Evolutionary conservation across 2,329 filamentous ascomycete genomes (phyloP), one percentile per base, ranked within the genome.

Genomic region (Lasiodiplodia gonubiensis): DNA sequence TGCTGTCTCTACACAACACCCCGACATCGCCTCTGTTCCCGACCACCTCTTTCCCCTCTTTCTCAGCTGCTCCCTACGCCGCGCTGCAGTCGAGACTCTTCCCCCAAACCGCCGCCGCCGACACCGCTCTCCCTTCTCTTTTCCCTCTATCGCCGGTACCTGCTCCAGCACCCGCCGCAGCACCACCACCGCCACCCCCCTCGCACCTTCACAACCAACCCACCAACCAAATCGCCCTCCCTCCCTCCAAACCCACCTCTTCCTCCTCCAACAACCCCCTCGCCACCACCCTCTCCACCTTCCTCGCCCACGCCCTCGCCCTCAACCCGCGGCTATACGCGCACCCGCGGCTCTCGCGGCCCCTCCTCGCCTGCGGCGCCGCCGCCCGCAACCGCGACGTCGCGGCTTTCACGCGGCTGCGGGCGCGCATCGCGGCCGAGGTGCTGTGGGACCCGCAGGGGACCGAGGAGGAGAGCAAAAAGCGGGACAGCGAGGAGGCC

Each of bases 241-340:
- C 33, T 7, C 18, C 18, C 2, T 33, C 54, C 23, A 33, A 14
- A 7, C 14, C 54, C n/a, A 4, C 33, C 10, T 12, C n/a, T 12
- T 18, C 54, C 16, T 39, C 35, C 30, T 33, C 54, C 8, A 39
- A 7, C 42, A n/a, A 35, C 59, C 21, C 42, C 60, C 60, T 39
- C 33, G 4, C 21, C 7, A 8, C 16, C 42, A 11, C 18, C 30
- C 16, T 64, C 48, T 7, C 60, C 4, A 14, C 46, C 27, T 64
- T 18, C 16, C 33, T 33, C 48, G 16, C 48, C 30, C 30, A 2
- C 27, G 60, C 60, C 60, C 46, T 64, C 60, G 46, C 60, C 60
- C 48, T 37, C 60, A 64, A 64, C 60, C 60, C 46, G 0, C 18
- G 8, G 12, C 12, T 52, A n/a, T 64, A 64, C 60, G 4, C 14